Base-by-base conservation (phyloP, 2,329 filamentous ascomycete genomes). In the Elsinoe perseae region DNA sequence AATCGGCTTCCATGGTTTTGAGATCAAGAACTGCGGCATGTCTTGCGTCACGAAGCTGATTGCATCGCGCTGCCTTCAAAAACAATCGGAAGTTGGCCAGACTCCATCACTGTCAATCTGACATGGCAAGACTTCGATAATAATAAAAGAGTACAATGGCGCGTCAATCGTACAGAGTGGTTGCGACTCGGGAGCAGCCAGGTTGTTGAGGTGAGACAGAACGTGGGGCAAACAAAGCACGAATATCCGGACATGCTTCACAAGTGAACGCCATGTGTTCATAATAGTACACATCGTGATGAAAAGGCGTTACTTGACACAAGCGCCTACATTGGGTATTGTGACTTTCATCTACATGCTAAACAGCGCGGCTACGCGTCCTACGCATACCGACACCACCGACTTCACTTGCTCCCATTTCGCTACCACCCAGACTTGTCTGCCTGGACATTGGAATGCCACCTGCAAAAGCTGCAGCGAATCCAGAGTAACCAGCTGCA, bases 1-100 rank as follows among this genome's bases (percentile, higher is more conserved):
- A 78, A 62, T 79, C 76, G 58, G 74, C 72, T 66, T 79, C 76
- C 76, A 79, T 79, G 18, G 14, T 56, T 30, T 23, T 12, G 30
- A 9, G 32, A 23, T 54, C 52, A 34, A 36, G 16, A 18, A 20
- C 9, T n/a, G 14, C 48, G 28, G 48, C 48, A 52, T 52, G 6
- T 20, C 48, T 20, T 20, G 25, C 28, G 21, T 36, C 30, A 52
- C 8, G 48, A 20, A 12, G 8, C 28, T 16, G 16, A 8, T 5
- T 52, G 20, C 2, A 28, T 38, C 48, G 30, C 18, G 30, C 25
- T 10, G 20, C 23, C 14, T 25, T 10, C 10, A 18, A 30, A 2
- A 12, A 20, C 18, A 4, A 14, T 8, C 21, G 16, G 6, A 23
- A 20, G 6, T 43, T 6, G 16, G 3, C 4, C 21, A 20, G 6